Evolutionary conservation across 176 grass and related monocot species (phyloP).

Genomic region (Carex cristatella): DNA sequence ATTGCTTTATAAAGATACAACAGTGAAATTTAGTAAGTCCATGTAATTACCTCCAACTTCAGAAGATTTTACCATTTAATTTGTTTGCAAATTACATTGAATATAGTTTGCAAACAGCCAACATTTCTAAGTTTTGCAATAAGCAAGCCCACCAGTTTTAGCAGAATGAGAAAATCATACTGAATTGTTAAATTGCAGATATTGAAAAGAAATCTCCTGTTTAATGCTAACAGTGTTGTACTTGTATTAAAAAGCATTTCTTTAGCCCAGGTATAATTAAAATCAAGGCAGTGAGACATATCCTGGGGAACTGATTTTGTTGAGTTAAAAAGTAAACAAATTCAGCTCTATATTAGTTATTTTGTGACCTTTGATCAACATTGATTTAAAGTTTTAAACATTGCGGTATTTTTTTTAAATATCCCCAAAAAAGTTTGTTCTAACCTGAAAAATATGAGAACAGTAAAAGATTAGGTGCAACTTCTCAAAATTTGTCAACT

Average conservation of each 20-base stretch:
- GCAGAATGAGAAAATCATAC: not conserved
- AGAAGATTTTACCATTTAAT: too few relatives aligned
- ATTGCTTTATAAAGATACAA: constrained; percentile 61
- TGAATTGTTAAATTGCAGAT: not conserved
- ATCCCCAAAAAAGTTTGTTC: not conserved
- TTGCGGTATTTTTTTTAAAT: not conserved
- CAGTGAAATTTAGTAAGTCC: constrained; percentile 12
- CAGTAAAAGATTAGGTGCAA: not conserved
- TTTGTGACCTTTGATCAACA: not conserved
- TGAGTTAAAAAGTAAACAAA: not conserved
- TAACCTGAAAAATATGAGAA: not conserved
- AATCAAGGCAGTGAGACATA: not conserved
- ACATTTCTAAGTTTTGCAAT: not conserved
- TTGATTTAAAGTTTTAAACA: not conserved
- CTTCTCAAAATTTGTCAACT: not conserved
- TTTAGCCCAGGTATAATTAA: not conserved
- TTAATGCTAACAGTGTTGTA: not conserved
- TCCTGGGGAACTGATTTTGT: not conserved
- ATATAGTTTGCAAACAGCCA: not conserved
- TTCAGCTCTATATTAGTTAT: not conserved
- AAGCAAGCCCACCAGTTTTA: not conserved
- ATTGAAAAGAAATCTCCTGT: not conserved
- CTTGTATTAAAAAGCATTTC: not conserved
- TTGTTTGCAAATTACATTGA: not conserved
- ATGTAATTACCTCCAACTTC: too few relatives aligned